Evolutionary conservation across 495 filamentous ascomycete species (phyloP).

Genomic region (Letharia lupina): DNA sequence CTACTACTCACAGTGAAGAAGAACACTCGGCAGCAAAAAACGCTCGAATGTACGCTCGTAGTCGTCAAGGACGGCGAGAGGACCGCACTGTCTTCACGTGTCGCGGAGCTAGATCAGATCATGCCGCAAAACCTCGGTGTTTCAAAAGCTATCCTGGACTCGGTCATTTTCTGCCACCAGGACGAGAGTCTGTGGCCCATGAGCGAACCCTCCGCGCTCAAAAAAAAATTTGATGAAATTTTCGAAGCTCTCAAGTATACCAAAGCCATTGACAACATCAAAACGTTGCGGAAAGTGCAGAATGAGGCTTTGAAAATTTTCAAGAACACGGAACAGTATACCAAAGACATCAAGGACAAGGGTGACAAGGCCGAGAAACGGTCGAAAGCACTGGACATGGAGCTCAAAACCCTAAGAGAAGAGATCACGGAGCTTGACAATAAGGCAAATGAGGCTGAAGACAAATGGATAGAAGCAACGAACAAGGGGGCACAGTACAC

Average conservation of each 20-base stretch:
- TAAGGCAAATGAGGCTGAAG: conserved; percentile 47
- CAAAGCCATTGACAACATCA: conserved; percentile 93
- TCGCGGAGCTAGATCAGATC: conserved; percentile 69
- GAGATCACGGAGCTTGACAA: conserved; percentile 49
- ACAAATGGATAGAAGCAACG: conserved; percentile 51
- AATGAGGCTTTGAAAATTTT: conserved; percentile 61
- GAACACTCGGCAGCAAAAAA: conserved; percentile 57
- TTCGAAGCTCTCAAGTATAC: conserved; percentile 96
- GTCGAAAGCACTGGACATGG: conserved; percentile 53
- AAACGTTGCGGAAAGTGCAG: conserved; percentile 71
- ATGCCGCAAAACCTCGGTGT: conserved; percentile 87
- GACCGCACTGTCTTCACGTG: conserved; percentile 63
- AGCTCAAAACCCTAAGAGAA: conserved; percentile 60
- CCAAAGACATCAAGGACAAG: conserved; percentile 79
- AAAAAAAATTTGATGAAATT: conserved; percentile 94
- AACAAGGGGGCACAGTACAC: conserved; percentile 53
- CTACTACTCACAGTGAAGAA: conserved; percentile 84
- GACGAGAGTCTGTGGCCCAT: conserved; percentile 97
- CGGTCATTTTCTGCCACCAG: conserved; percentile 97
- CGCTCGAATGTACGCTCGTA: conserved; percentile 67
- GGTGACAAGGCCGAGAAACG: conserved; percentile 63
- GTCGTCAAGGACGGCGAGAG: conserved; percentile 75
- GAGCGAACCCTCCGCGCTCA: conserved; percentile 76
- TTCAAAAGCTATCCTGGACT: conserved; percentile 79
- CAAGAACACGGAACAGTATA: conserved; percentile 63